Conservation (phyloP, 78 protist species). For the Dictyostelium capitatum region DNA sequence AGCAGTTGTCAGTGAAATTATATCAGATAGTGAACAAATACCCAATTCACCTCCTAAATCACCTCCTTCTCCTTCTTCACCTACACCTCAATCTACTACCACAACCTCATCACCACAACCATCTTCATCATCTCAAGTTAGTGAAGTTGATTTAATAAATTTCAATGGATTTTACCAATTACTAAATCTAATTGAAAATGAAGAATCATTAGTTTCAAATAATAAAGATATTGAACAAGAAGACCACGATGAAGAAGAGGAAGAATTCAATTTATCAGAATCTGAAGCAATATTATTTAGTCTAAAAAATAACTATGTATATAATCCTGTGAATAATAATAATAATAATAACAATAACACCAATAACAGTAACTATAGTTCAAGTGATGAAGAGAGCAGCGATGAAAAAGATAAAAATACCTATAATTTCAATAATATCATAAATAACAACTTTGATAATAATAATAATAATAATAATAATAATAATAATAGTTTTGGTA, state of each 20-base stretch:
- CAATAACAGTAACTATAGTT: no score
- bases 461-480: neutral
- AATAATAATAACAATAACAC: neutral
- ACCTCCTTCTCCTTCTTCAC: no score
- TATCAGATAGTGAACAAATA: no score
- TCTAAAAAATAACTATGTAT: neutral
- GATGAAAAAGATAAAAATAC: neutral
- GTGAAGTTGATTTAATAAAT: neutral
- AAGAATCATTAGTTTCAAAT: neutral
- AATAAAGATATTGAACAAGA: neutral
- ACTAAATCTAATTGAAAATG: neutral
- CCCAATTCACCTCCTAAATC: no score
- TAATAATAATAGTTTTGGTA: neutral
- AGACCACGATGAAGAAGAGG: neutral
- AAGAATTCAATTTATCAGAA: neutral
- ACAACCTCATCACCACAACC: no score
- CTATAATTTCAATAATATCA: neutral
- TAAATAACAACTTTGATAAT: neutral
- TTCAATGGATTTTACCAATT: neutral
- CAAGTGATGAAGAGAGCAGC: no score
- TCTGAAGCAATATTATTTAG: slow-evolving; percentile 12
- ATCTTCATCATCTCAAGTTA: no score
- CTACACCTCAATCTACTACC: no score
- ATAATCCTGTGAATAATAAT: neutral
- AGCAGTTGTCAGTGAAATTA: no score